Evolutionary conservation across 257 asterid genomes (phyloP).

Genomic region (Eucommia ulmoides): DNA sequence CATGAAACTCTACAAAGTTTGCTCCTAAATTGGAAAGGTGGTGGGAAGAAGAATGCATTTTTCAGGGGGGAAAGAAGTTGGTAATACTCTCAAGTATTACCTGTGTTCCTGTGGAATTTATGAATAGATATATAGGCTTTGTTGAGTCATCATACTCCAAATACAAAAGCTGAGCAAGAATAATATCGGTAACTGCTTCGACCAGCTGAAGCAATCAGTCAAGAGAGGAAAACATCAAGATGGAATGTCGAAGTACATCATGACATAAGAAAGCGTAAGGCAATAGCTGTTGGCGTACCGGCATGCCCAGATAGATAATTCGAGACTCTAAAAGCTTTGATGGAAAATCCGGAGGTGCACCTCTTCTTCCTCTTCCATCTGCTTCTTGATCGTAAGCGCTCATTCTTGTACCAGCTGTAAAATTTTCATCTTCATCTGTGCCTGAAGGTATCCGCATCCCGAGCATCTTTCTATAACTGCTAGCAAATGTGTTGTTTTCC

Average conservation of each 20-base stretch:
- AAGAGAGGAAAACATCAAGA: neutral
- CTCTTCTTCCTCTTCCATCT: constrained; percentile 73
- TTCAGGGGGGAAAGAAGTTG: neutral
- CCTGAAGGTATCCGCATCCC: no score
- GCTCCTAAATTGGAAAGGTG: neutral
- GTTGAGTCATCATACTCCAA: constrained; percentile 64
- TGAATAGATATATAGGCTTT: constrained; percentile 79
- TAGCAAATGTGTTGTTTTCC: no score
- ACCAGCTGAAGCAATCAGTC: constrained; percentile 47
- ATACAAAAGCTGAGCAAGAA: constrained; percentile 84
- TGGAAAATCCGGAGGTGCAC: constrained; percentile 93
- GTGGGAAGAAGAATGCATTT: neutral
- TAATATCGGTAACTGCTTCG: constrained; percentile 82
- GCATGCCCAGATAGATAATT: constrained; percentile 93
- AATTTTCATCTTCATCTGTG: no score
- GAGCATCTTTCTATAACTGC: no score
- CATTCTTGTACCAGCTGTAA: no score
- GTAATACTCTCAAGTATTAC: constrained; percentile 19
- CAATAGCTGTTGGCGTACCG: constrained; percentile 22
- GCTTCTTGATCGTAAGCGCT: no score
- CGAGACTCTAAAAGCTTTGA: constrained; percentile 85
- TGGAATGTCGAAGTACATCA: neutral
- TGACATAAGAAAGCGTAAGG: neutral
- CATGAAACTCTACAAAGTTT: neutral
- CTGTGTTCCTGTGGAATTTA: constrained; percentile 91